phyloP scores from a whole-genome alignment of 768 basidiomycete genomes.

The Sporobolomyces roseus region DNA sequence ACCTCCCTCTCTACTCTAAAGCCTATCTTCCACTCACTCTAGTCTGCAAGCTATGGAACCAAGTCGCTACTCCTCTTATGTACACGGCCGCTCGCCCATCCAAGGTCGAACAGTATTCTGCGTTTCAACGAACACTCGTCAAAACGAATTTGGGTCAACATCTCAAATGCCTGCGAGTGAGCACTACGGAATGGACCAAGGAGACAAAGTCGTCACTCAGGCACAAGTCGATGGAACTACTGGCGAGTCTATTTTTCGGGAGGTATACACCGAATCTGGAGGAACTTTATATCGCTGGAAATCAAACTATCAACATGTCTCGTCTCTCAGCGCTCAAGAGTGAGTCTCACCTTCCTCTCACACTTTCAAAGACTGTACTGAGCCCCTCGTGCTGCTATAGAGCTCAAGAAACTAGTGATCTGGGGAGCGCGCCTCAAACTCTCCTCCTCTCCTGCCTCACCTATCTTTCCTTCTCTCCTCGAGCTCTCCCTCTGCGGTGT shows the following conservation, averaged over 20 bases:
- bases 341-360: neutral
- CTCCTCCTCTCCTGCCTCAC: neutral
- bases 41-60: neutral
- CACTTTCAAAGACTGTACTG: no score
- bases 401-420: neutral
- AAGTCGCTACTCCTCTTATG: neutral
- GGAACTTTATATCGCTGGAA: neutral
- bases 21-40: neutral
- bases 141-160: no score
- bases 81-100: neutral
- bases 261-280: constrained; percentile 8
- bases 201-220: neutral
- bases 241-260: no score
- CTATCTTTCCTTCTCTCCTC: neutral
- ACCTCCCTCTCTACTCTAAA: neutral
- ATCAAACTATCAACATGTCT: no score
- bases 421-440: neutral
- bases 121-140: neutral
- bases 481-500: constrained; percentile 12
- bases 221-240: neutral
- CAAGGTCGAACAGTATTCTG: no score
- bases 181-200: no score
- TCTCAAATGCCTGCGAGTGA: no score
- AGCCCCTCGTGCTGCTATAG: neutral
- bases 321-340: neutral